Evolutionary conservation across 1,139 yeast species (phyloP).

Genomic region (Sugiyamaella xylanicola): DNA sequence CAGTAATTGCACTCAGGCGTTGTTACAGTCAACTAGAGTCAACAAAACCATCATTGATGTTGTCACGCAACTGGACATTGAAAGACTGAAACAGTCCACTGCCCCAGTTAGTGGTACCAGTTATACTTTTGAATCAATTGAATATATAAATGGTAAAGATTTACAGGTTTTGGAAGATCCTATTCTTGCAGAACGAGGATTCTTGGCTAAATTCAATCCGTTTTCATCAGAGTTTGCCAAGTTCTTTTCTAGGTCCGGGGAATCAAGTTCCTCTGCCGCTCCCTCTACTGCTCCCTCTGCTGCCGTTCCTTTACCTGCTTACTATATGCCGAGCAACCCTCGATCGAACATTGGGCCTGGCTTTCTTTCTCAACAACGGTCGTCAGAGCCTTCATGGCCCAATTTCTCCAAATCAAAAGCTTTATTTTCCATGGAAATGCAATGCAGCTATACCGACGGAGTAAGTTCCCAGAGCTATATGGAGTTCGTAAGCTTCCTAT

Average conservation of each 20-base stretch:
- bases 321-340: neutral
- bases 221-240: conserved; percentile 10
- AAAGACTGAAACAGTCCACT: neutral
- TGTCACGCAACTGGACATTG: neutral
- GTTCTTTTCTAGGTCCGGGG: conserved; percentile 7
- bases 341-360: neutral
- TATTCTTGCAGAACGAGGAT: conserved; percentile 7
- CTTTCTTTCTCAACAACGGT: neutral
- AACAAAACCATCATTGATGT: conserved; percentile 12
- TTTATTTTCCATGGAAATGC: conserved; percentile 11
- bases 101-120: neutral
- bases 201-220: conserved; percentile 12
- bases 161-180: neutral
- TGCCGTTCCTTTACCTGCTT: neutral
- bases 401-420: conserved; percentile 14
- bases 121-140: neutral
- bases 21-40: neutral
- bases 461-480: conserved; percentile 1
- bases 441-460: conserved; percentile 15
- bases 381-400: conserved; percentile 2
- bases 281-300: neutral
- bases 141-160: neutral
- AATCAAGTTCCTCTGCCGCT: neutral
- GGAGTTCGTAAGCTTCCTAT: conserved; percentile 2
- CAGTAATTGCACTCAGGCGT: conserved; percentile 10